These are phyloP conservation scores for Suillus clintonianus DNA, from an alignment of 768 basidiomycete species.

Conservation along the genomic window DNA sequence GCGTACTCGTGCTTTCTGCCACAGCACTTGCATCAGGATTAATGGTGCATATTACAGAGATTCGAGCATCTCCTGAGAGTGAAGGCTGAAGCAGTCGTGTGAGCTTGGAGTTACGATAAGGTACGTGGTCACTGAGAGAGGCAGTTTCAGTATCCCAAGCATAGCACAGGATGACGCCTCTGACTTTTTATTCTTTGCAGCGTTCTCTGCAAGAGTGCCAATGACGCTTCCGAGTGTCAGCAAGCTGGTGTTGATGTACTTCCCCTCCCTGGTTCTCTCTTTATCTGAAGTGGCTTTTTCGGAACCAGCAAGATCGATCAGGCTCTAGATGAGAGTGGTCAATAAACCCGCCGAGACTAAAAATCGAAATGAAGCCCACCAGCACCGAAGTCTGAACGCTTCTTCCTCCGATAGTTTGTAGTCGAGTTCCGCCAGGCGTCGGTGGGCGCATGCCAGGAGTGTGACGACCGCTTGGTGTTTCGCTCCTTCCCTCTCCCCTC, in stretches of 20 bases:
- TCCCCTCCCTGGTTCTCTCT: slow-evolving; percentile 93
- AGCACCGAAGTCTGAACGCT: slow-evolving; percentile 78
- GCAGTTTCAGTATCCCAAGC: slow-evolving; percentile 5
- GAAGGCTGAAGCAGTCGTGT: slow-evolving; percentile 95
- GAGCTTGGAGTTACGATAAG: slow-evolving; percentile 93
- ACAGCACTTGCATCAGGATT: slow-evolving; percentile 82
- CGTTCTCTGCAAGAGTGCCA: slow-evolving; percentile 87
- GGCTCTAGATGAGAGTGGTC: slow-evolving; percentile 52
- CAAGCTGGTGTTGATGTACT: slow-evolving; percentile 95
- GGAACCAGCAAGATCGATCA: slow-evolving; percentile 95
- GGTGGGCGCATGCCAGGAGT: slow-evolving; percentile 56
- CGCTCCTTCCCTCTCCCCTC: slow-evolving; percentile 50
- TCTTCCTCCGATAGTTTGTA: slow-evolving; percentile 78
- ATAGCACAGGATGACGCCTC: slow-evolving; percentile 8
- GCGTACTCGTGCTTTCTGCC: slow-evolving; percentile 83
- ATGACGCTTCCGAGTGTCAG: slow-evolving; percentile 94
- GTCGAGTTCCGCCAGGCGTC: slow-evolving; percentile 59
- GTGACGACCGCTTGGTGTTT: slow-evolving; percentile 39
- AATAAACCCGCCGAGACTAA: slow-evolving; percentile 2
- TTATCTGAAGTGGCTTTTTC: slow-evolving; percentile 96
- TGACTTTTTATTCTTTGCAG: slow-evolving; percentile 71
- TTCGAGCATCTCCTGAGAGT: slow-evolving; percentile 90
- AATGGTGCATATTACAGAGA: slow-evolving; percentile 95
- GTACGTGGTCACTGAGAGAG: slow-evolving; percentile 74
- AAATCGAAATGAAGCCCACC: slow-evolving; percentile 40